phyloP scores from a whole-genome alignment of 1,139 yeast genomes.

The Blastobotrys persicus region DNA sequence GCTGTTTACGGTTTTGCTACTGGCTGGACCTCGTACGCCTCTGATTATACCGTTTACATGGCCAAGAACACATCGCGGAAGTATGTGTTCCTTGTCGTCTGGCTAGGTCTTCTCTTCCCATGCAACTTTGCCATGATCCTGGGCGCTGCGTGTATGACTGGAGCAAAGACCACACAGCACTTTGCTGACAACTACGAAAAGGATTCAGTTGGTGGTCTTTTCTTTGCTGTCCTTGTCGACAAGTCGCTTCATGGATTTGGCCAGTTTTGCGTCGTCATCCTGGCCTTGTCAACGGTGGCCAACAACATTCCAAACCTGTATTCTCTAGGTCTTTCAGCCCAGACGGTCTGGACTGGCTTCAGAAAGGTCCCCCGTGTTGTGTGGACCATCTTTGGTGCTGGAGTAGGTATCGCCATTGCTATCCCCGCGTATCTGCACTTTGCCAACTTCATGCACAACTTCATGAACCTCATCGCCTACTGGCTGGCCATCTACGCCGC shows the following conservation, averaged over 20 bases:
- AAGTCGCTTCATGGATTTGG: constrained; percentile 87
- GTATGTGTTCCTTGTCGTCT: constrained; percentile 62
- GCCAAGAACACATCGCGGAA: constrained; percentile 54
- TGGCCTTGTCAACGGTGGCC: constrained; percentile 81
- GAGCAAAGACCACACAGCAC: constrained; percentile 41
- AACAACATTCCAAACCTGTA: constrained; percentile 93
- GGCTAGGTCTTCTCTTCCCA: constrained; percentile 64
- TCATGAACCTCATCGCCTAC: constrained; percentile 88
- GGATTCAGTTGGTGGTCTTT: constrained; percentile 75
- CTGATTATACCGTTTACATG: constrained; percentile 91
- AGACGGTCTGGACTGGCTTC: constrained; percentile 74
- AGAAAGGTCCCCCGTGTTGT: constrained; percentile 71
- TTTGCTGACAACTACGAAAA: constrained; percentile 55
- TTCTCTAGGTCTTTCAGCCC: constrained; percentile 81
- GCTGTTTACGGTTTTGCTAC: constrained; percentile 86
- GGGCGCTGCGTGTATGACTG: constrained; percentile 87
- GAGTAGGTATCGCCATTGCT: constrained; percentile 75
- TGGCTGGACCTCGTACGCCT: constrained; percentile 93
- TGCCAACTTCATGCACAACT: constrained; percentile 69
- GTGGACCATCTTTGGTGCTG: constrained; percentile 79
- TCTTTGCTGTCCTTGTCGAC: constrained; percentile 70
- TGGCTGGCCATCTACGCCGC: constrained; percentile 85
- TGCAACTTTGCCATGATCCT: constrained; percentile 69
- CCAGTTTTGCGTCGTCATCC: constrained; percentile 78
- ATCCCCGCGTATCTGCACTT: constrained; percentile 83